A percentile compares a stretch with the other conserved stretches of the same genome.
phyloP scores from a whole-genome alignment of 768 basidiomycete species.

The Phylloporus sp. region DNA sequence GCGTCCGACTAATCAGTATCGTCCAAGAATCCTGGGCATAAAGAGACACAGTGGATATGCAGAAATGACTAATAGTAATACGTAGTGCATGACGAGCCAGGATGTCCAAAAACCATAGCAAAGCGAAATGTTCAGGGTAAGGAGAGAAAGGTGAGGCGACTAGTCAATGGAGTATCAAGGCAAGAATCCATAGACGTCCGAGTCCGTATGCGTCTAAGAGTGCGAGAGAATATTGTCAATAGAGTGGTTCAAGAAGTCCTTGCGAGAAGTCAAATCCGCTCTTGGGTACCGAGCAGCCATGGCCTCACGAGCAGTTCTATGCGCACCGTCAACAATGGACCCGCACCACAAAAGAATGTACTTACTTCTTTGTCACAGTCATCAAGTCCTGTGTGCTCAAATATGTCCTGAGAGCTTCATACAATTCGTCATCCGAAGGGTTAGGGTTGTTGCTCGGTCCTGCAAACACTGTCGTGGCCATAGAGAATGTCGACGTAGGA shows the following conservation, averaged over 20 bases:
- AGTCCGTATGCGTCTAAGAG: constrained; percentile 32
- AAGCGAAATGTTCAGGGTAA: constrained; percentile 4
- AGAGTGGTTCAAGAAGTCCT: constrained; percentile 63
- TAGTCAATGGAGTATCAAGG: neutral
- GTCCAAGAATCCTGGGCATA: constrained; percentile 16
- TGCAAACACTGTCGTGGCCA: constrained; percentile 55
- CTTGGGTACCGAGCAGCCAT: constrained; percentile 61
- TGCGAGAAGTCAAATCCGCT: constrained; percentile 53
- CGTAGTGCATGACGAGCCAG: neutral
- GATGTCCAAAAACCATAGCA: constrained; percentile 7
- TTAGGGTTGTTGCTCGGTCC: constrained; percentile 49
- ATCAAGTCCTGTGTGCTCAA: constrained; percentile 66
- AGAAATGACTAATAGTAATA: constrained; percentile 4
- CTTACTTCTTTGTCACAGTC: constrained; percentile 69
- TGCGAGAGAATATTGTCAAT: constrained; percentile 65
- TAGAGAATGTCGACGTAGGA: constrained; percentile 57
- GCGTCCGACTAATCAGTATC: neutral
- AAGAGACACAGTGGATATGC: constrained; percentile 3
- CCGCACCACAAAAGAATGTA: neutral
- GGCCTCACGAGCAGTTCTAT: constrained; percentile 59
- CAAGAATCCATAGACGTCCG: constrained; percentile 2
- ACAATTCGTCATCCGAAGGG: constrained; percentile 59
- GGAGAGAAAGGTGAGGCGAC: neutral
- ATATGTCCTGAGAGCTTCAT: constrained; percentile 51
- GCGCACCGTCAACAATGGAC: constrained; percentile 1